Base-by-base conservation (phyloP, 495 filamentous ascomycete genomes). In the Hypoxylon intermedium region DNA sequence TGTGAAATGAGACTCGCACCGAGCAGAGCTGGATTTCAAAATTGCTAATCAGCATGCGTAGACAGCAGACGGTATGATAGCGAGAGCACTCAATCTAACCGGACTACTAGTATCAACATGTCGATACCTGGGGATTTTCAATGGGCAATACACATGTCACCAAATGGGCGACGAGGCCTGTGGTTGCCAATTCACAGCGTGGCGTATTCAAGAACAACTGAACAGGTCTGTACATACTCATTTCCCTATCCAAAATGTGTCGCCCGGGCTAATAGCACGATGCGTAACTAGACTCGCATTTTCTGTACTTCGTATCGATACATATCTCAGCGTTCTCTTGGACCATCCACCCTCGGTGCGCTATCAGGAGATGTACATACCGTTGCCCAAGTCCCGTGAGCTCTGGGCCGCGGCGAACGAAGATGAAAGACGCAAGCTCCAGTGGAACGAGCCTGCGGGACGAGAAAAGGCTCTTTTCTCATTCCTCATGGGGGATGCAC, bases 121-220 rank as follows among this genome's bases (percentile, higher is more conserved):
- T 55, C 67, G 72, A 3, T 70, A 65, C 48, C 46, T 69, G 26
- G 68, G 65, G 0, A 54, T 74, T 30, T 74, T 74, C 55, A 72
- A 57, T 26, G 70, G 72, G 20, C 63, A 69, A 43, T 60, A 67
- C 13, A 50, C 56, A 12, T 42, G 60, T 16, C 58, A 58, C 6
- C 68, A 71, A 13, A 53, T 53, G 38, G 41, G 47, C 5, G 65
- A 58, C n/a, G 38, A 53, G 4, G 41, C 24, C 9, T 40, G 21
- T 20, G 21, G 20, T 5, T 65, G 54, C 24, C 67, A 48, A 40
- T 68, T 60, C 24, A 19, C n/a, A 26, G 50, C 48, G 18, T 74
- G 72, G 72, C 54, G 71, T n/a, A 60, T 60, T 42, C 58, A 72
- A 34, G 72, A 74, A 23, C 68, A 74, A 51, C 37, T 72, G 6